Base-by-base conservation (phyloP, 805 yeast species). In the Candida vartiovaarae region DNA sequence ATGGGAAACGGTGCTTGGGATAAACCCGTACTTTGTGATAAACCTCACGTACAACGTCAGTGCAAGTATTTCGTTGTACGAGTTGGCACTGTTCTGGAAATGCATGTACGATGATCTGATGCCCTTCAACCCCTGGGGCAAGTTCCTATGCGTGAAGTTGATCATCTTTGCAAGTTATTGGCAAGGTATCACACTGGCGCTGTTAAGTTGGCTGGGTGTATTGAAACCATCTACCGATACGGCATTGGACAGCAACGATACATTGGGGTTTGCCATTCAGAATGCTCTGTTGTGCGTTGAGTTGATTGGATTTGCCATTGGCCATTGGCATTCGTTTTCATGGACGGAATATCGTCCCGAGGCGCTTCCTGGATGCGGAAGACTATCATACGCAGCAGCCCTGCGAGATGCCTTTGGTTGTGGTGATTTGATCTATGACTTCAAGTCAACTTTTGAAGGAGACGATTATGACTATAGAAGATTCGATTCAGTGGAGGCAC, bases 161-260 rank as follows among this genome's bases (percentile, higher is more conserved):
- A 88, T 93, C 43, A 90, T 93, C 39, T 93, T 93, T 71, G 98
- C 96, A 25, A 85, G 96, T n/a, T 93, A 89, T 61, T 93, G 99
- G 99, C 99, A 93, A 60, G 88, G 61, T 34, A 65, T 84, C 7
- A 50, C 80, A 2, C 65, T 85, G 37, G 77, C 79, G 4, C 56
- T 78, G 1, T 55, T 83, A 36, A 67, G 74, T 64, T 67, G 72
- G 57, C 52, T 72, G 54, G 74, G 80, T 42, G 40, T 69, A 36
- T 51, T 77, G 25, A 28, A 48, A 24, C 11, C 20, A 15, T 7
- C n/a, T 24, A 28, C 20, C 32, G 6, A 15, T 15, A 15, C 20
- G 20, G 20, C 20, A 15, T 15, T 15, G 20, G 20, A 26, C 4
- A 53, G 66, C 41, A 56, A 61, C 47, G 43, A 65, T 54, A 52